phyloP scores from a whole-genome alignment of 2,329 filamentous ascomycete species.

The Sarocladiaceae sp. region DNA sequence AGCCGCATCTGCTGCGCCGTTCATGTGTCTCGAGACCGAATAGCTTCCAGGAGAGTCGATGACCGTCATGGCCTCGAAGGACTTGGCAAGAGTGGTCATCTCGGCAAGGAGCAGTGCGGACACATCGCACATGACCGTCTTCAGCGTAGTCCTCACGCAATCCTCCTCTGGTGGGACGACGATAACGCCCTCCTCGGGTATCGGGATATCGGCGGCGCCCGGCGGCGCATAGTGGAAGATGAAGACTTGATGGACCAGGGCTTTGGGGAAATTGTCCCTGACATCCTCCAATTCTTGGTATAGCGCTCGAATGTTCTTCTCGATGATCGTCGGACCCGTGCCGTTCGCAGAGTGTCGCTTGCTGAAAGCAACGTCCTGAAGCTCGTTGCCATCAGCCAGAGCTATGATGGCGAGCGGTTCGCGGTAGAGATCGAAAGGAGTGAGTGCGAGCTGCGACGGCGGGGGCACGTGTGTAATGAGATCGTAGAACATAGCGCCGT shows the following conservation, averaged over 20 bases:
- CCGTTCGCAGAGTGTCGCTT: slow-evolving; percentile 48
- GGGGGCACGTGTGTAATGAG: slow-evolving; percentile 73
- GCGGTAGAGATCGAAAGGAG: slow-evolving; percentile 85
- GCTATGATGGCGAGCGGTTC: slow-evolving; percentile 80
- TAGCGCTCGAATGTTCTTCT: slow-evolving; percentile 52
- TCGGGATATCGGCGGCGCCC: slow-evolving; percentile 41
- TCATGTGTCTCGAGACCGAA: slow-evolving; percentile 30
- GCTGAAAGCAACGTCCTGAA: slow-evolving; percentile 47
- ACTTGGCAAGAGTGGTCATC: slow-evolving; percentile 67
- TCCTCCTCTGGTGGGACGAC: slow-evolving; percentile 62
- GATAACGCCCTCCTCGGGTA: slow-evolving; percentile 60
- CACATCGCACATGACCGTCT: slow-evolving; percentile 73
- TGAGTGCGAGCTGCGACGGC: slow-evolving; percentile 70
- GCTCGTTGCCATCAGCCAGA: slow-evolving; percentile 73
- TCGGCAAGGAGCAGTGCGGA: slow-evolving; percentile 68
- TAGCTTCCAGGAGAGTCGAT: slow-evolving; percentile 69
- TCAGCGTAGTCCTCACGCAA: slow-evolving; percentile 72
- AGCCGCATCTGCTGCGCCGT: slow-evolving; percentile 31
- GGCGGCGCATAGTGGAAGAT: slow-evolving; percentile 66
- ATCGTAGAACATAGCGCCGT: slow-evolving; percentile 82
- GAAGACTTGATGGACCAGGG: slow-evolving; percentile 70
- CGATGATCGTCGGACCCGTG: slow-evolving; percentile 41
- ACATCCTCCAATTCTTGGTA: slow-evolving; percentile 65
- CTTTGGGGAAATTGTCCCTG: slow-evolving; percentile 66
- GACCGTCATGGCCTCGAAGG: slow-evolving; percentile 63